A percentile compares a stretch with the other conserved stretches of the same genome.
These are phyloP conservation scores for Magnolia changhungtana DNA, from an alignment of 164 flowering plant genomes.

Conservation along the genomic window DNA sequence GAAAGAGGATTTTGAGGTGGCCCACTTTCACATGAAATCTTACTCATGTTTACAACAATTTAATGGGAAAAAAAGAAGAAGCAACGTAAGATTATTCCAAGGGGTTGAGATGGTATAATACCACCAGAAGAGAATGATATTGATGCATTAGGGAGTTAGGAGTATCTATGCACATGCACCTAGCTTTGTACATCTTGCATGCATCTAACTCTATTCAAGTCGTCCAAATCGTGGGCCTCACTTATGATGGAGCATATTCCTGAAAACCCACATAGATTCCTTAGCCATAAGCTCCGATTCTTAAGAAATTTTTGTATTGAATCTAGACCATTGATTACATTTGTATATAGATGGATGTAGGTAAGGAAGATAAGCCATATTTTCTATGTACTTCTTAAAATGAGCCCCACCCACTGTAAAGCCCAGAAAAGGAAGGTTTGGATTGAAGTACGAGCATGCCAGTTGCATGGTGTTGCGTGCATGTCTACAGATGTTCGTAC, in stretches of 20 bases:
- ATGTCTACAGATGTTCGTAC: neutral
- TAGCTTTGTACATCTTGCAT: neutral
- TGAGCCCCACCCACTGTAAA: too few species aligned
- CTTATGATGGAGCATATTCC: neutral
- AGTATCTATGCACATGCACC: neutral
- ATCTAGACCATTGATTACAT: too few species aligned
- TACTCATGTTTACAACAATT: constrained; percentile 36
- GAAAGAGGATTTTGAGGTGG: neutral
- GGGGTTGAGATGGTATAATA: neutral
- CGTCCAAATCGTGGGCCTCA: neutral
- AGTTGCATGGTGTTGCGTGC: neutral
- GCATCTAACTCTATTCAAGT: neutral
- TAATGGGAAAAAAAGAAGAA: neutral
- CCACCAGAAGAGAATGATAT: neutral
- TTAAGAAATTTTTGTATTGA: too few species aligned
- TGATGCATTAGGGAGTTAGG: neutral
- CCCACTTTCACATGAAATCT: constrained; percentile 25
- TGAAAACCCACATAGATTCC: neutral
- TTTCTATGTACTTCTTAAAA: too few species aligned
- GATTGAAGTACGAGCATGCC: neutral
- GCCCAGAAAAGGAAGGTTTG: neutral
- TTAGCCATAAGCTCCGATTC: neutral
- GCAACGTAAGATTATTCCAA: neutral
- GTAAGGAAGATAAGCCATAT: too few species aligned
- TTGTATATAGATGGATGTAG: too few species aligned